Evolutionary conservation across 495 filamentous ascomycete species (phyloP).

Genomic region (Thozetella sp.): DNA sequence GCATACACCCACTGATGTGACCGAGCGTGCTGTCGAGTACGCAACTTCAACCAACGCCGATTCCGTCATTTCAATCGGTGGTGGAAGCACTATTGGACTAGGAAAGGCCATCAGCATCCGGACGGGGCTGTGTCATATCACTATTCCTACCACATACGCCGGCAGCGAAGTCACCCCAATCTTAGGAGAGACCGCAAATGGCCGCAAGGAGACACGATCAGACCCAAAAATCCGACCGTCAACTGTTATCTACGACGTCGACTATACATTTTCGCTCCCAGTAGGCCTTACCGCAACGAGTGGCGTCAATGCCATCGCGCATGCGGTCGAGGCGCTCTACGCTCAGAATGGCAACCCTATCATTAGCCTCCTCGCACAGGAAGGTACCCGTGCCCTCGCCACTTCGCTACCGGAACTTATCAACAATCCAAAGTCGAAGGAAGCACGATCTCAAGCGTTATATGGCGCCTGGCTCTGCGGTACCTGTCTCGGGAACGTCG

Average conservation of each 20-base stretch:
- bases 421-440: slow-evolving; percentile 43
- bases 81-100: slow-evolving; percentile 67
- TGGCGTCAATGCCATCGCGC: slow-evolving; percentile 72
- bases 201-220: slow-evolving; percentile 64
- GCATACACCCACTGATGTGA: slow-evolving; percentile 68
- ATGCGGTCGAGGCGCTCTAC: slow-evolving; percentile 70
- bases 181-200: slow-evolving; percentile 65
- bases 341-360: slow-evolving; percentile 64
- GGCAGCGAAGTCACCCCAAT: slow-evolving; percentile 73
- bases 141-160: slow-evolving; percentile 71
- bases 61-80: slow-evolving; percentile 58
- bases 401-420: slow-evolving; percentile 58
- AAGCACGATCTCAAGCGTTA: slow-evolving; percentile 57
- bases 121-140: slow-evolving; percentile 65
- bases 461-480: slow-evolving; percentile 73
- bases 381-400: slow-evolving; percentile 57
- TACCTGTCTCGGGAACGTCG: slow-evolving; percentile 63
- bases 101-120: slow-evolving; percentile 69
- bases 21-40: slow-evolving; percentile 59
- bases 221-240: slow-evolving; percentile 67
- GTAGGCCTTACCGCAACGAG: slow-evolving; percentile 60
- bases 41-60: slow-evolving; percentile 50
- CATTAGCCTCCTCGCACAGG: slow-evolving; percentile 57
- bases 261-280: slow-evolving; percentile 68
- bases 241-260: slow-evolving; percentile 71